Evolutionary conservation across 2,329 filamentous ascomycete species (phyloP).

Genomic region (Pestalotiopsis sp.): DNA sequence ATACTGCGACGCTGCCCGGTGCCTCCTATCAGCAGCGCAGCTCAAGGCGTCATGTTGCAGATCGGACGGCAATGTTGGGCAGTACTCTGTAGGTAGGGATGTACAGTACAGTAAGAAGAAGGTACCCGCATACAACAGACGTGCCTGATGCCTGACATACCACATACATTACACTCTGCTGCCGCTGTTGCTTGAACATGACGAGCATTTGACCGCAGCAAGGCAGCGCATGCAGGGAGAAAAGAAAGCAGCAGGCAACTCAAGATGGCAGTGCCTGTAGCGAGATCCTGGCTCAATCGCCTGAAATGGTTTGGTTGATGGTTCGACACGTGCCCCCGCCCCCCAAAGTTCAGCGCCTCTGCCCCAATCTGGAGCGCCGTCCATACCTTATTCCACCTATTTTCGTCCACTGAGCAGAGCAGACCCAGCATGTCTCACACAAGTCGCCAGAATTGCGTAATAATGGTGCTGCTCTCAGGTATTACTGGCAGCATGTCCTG

Average conservation of each 20-base stretch:
- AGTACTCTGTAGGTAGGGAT: not conserved
- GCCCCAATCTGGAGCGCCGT: not conserved
- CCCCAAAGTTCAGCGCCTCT: not conserved
- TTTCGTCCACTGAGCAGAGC: not conserved
- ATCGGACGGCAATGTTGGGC: not conserved
- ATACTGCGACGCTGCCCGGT: not conserved
- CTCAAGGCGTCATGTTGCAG: not conserved
- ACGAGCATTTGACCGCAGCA: not conserved
- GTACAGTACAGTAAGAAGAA: not conserved
- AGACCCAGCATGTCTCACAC: not conserved
- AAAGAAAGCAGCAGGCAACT: conserved; percentile 10
- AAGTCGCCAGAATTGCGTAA: too few relatives aligned
- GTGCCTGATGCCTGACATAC: not conserved
- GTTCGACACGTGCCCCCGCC: conserved; percentile 5
- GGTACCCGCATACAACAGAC: not conserved
- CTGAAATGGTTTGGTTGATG: conserved; percentile 1
- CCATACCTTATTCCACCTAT: not conserved
- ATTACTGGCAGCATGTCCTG: too few relatives aligned
- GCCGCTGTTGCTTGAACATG: not conserved
- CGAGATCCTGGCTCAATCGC: not conserved
- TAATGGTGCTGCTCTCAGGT: too few relatives aligned
- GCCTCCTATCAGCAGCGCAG: not conserved
- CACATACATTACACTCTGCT: too few relatives aligned
- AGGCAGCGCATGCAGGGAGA: not conserved
- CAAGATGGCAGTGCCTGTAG: conserved; percentile 11